Conservation (phyloP, 371 early-diverging fungal species). For the Mucor mucedo region DNA sequence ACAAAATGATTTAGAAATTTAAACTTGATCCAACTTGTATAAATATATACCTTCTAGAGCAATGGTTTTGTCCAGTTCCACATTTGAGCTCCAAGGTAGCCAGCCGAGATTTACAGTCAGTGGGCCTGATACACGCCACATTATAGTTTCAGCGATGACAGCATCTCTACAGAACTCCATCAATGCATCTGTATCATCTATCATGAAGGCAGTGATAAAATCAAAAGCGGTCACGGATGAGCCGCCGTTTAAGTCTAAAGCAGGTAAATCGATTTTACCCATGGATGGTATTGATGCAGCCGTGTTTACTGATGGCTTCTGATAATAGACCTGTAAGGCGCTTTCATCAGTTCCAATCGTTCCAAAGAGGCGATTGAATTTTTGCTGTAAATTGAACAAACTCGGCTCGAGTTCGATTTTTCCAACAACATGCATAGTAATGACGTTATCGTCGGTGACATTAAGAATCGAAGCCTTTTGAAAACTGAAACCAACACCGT, state of each 20-base stretch:
- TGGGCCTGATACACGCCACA: constrained; percentile 45
- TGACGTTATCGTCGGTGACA: constrained; percentile 33
- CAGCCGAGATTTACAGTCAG: constrained; percentile 37
- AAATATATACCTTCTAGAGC: constrained; percentile 40
- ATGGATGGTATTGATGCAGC: constrained; percentile 17
- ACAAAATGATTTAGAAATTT: neutral
- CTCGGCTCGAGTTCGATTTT: constrained; percentile 31
- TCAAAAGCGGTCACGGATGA: constrained; percentile 38
- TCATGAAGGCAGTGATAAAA: constrained; percentile 45
- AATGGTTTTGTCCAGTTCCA: constrained; percentile 38
- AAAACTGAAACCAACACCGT: constrained; percentile 37
- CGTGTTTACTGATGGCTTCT: constrained; percentile 1
- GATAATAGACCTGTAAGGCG: constrained; percentile 27
- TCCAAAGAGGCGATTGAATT: constrained; percentile 36
- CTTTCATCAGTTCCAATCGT: constrained; percentile 26
- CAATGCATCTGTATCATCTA: constrained; percentile 40
- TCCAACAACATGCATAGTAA: constrained; percentile 49
- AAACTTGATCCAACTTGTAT: neutral
- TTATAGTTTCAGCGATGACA: constrained; percentile 34
- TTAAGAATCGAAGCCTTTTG: constrained; percentile 45
- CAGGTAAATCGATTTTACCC: constrained; percentile 45
- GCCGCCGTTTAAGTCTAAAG: constrained; percentile 24
- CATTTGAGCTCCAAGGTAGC: constrained; percentile 29
- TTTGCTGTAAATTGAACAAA: constrained; percentile 28
- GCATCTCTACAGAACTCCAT: constrained; percentile 50